Base-by-base conservation (phyloP, 1,284 basidiomycete species). In the Hortiboletus rubellus region DNA sequence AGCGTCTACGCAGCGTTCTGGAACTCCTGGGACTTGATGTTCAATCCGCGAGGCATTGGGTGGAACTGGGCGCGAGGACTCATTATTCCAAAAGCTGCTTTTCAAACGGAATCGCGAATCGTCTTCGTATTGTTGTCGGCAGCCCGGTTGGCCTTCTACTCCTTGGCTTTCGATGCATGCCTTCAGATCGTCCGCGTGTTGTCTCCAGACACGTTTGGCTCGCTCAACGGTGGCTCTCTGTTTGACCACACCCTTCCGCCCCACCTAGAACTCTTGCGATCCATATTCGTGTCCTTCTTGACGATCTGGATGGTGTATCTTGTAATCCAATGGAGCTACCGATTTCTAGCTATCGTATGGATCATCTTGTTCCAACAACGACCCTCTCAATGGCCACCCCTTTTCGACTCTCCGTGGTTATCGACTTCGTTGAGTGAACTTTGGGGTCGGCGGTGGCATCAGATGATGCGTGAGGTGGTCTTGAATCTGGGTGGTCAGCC, bases 391-490 rank as follows among this genome's bases (percentile, higher is more conserved):
- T 80, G 79, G 77, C 79, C 78, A 5, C 74, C 76, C 2, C 52
- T 77, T 38, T 80, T 76, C 51, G 60, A 73, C 36, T 48, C 60
- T 14, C 79, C 76, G 2, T 79, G 76, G 73, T 43, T 52, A 30
- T 66, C 74, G 17, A 70, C 69, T 7, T 78, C 77, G 1, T 54
- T 82, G 27, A 27, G 27, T 7, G 27, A 27, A 27, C 27, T 79
- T 47, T 82, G 79, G 80, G 74, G 58, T 52, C 72, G 60, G 72
- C 78, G 59, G 48, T 85, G 69, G 79, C 79, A 81, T 58, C 75
- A 78, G 55, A 54, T 74, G 46, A 72, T 81, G 61, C 73, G 62
- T n/a, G 37, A 43, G 5, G 22, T 27, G 7, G 30, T 66, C 14
- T 71, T 31, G 57, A 64, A 11, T 24, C 57, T 46, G 72, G 77